These are phyloP conservation scores for Porogramme epimiltina DNA, from an alignment of 1,284 basidiomycete species.

Conservation along the genomic window DNA sequence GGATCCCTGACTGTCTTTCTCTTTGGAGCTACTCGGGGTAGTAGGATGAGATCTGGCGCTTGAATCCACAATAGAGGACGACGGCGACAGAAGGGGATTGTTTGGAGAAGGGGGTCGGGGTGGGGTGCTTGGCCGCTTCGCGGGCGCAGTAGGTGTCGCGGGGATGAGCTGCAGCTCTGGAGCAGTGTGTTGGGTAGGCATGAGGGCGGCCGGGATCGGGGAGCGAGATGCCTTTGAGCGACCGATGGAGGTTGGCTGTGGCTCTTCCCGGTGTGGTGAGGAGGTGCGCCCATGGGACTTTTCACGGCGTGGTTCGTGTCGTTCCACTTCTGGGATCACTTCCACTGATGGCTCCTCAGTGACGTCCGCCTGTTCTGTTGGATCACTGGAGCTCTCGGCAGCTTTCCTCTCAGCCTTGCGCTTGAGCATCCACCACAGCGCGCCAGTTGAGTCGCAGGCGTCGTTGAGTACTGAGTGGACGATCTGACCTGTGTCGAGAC, in stretches of 20 bases:
- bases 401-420: constrained; percentile 73
- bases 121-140: constrained; percentile 50
- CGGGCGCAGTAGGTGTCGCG: constrained; percentile 64
- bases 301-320: constrained; percentile 12
- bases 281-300: constrained; percentile 12
- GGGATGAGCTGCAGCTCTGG: constrained; percentile 73
- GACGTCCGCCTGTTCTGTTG: constrained; percentile 16
- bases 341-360: constrained; percentile 33
- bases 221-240: constrained; percentile 23
- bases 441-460: constrained; percentile 91
- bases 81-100: constrained; percentile 56
- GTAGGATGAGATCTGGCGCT: constrained; percentile 60
- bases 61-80: constrained; percentile 54
- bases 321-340: constrained; percentile 11
- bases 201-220: constrained; percentile 25
- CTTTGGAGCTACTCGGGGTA: constrained; percentile 53
- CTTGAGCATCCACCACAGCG: constrained; percentile 96
- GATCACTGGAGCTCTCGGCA: constrained; percentile 39
- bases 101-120: constrained; percentile 52
- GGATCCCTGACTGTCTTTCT: constrained; percentile 42
- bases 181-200: constrained; percentile 34
- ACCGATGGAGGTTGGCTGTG: constrained; percentile 17
- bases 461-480: constrained; percentile 89
- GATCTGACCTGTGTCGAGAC: constrained; percentile 94
- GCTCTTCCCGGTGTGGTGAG: constrained; percentile 16